Percentiles rank a stretch among this genome's conserved stretches.
These are phyloP conservation scores for Omphalotus olearius DNA, from an alignment of 1,284 basidiomycete species.

Conservation along the genomic window DNA sequence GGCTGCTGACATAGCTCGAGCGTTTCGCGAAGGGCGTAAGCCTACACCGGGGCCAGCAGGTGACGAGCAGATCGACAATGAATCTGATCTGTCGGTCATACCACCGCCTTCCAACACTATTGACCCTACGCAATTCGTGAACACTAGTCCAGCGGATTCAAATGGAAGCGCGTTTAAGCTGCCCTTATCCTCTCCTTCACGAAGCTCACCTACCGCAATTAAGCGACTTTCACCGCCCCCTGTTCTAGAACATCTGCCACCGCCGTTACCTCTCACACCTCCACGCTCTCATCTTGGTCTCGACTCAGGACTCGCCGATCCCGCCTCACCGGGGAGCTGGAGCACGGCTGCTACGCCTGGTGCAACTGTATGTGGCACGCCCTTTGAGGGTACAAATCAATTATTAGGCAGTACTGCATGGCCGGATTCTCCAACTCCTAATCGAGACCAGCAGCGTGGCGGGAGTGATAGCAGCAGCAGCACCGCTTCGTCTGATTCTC, in stretches of 20 bases:
- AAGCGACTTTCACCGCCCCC: slow-evolving; percentile 20
- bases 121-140: not conserved
- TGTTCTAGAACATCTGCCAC: slow-evolving; percentile 21
- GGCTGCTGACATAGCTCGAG: slow-evolving; percentile 84
- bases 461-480: slow-evolving; percentile 29
- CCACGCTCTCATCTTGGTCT: slow-evolving; percentile 14
- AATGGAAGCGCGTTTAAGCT: not conserved
- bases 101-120: slow-evolving; percentile 7
- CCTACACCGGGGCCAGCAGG: slow-evolving; percentile 64
- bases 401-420: slow-evolving; percentile 6
- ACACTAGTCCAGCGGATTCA: not conserved
- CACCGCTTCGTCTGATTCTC: slow-evolving; percentile 16
- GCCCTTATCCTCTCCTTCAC: slow-evolving; percentile 15
- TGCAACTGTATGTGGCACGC: slow-evolving; percentile 20
- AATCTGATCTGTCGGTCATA: slow-evolving; percentile 21
- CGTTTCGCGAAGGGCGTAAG: slow-evolving; percentile 80
- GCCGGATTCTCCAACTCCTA: slow-evolving; percentile 16
- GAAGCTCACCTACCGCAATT: slow-evolving; percentile 10
- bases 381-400: slow-evolving; percentile 1
- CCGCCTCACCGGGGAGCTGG: slow-evolving; percentile 42
- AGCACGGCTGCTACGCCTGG: slow-evolving; percentile 66
- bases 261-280: slow-evolving; percentile 24
- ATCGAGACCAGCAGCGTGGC: slow-evolving; percentile 14
- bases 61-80: slow-evolving; percentile 28
- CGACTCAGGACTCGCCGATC: slow-evolving; percentile 1